These are phyloP conservation scores for Kalanchoe fedtschenkoi DNA, from an alignment of 164 flowering plant species.

Conservation along the genomic window DNA sequence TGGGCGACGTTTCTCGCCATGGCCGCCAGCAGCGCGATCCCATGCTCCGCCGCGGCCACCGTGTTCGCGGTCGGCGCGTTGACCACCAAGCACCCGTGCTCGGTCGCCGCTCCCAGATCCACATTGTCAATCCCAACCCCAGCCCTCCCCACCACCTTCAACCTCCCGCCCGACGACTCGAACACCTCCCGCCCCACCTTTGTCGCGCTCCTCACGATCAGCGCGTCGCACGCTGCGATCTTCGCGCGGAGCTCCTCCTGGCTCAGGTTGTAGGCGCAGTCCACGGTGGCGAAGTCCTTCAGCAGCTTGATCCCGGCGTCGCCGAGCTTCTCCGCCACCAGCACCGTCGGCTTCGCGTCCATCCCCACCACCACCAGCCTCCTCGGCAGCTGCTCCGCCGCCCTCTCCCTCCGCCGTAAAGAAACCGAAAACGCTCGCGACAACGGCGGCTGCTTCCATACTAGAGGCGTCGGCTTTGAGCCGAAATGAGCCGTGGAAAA, in stretches of 20 bases:
- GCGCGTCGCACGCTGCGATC: conserved; percentile 32
- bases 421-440: conserved; percentile 16
- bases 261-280: conserved; percentile 53
- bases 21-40: conserved; percentile 60
- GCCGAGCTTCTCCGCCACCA: conserved; percentile 79
- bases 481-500: conserved; percentile 16
- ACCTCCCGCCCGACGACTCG: conserved; percentile 55
- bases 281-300: conserved; percentile 62
- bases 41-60: conserved; percentile 83
- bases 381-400: conserved; percentile 1
- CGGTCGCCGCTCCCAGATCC: conserved; percentile 76
- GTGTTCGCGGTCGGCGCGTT: conserved; percentile 83
- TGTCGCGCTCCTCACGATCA: conserved; percentile 82
- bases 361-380: conserved; percentile 12
- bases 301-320: conserved; percentile 55
- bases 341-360: conserved; percentile 63
- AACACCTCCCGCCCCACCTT: conserved; percentile 71
- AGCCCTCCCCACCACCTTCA: conserved; percentile 75
- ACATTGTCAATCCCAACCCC: conserved; percentile 88
- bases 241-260: conserved; percentile 6
- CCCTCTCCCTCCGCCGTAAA: conserved; percentile 7
- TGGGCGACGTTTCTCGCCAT: conserved; percentile 77
- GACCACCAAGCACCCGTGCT: conserved; percentile 73
- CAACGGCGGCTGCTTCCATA: conserved; percentile 12
- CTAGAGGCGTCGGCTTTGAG: conserved; percentile 12